Conservation (phyloP, 441 rosid species). For the Oxalis stricta region DNA sequence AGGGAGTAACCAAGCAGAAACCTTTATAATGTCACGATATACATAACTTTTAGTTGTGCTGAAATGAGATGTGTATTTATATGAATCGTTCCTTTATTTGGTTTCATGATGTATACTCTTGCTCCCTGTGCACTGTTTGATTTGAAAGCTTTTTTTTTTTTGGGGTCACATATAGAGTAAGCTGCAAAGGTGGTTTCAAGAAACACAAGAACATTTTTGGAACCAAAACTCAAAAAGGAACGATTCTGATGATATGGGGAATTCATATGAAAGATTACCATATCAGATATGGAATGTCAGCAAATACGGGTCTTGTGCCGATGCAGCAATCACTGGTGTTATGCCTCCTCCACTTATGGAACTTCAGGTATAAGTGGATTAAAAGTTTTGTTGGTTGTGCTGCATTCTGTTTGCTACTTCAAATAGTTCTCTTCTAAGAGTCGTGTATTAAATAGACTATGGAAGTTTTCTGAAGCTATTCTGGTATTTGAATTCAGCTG, state of each 20-base stretch:
- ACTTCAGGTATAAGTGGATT: slow-evolving; percentile 43
- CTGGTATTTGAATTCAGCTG: slow-evolving; percentile 68
- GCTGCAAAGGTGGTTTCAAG: slow-evolving; percentile 61
- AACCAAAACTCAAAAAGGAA: slow-evolving; percentile 35
- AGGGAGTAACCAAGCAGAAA: no score
- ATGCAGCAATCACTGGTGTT: slow-evolving; percentile 77
- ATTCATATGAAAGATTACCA: slow-evolving; percentile 36
- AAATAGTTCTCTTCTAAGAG: not conserved
- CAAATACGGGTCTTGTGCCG: slow-evolving; percentile 66
- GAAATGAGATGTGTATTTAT: no score
- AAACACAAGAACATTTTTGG: slow-evolving; percentile 52
- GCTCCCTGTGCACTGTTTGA: no score
- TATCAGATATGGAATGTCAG: slow-evolving; percentile 81
- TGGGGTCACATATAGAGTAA: slow-evolving; percentile 36
- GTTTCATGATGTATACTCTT: no score
- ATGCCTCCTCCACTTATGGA: slow-evolving; percentile 93
- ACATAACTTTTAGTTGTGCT: no score
- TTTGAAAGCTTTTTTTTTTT: no score
- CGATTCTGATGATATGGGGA: slow-evolving; percentile 26
- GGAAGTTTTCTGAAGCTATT: slow-evolving; percentile 26
- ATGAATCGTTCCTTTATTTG: no score
- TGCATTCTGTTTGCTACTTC: not conserved
- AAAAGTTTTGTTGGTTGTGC: not conserved
- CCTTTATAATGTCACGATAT: no score
- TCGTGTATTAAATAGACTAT: slow-evolving; percentile 15